A percentile compares a stretch with the other conserved stretches of the same genome.
Evolutionary conservation across 306 rosid genomes (phyloP).

Genomic region (Cicer pinnatifidum): DNA sequence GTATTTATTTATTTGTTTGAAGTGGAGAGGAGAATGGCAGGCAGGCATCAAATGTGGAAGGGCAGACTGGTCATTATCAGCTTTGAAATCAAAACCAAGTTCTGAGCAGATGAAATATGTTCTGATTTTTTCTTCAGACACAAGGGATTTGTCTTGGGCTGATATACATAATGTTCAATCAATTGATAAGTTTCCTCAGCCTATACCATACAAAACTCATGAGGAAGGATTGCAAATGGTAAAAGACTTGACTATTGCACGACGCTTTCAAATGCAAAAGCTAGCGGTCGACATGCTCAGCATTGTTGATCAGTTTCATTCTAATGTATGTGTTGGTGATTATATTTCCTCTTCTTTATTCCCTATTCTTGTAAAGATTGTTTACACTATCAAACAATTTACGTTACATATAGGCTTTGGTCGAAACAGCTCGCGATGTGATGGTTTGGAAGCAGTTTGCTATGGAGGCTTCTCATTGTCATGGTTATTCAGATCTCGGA

Average conservation of each 20-base stretch:
- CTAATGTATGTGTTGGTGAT: constrained; percentile 60
- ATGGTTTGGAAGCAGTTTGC: constrained; percentile 72
- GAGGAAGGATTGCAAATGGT: constrained; percentile 67
- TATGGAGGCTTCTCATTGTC: constrained; percentile 70
- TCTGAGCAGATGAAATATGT: constrained; percentile 72
- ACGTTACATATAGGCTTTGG: constrained; percentile 64
- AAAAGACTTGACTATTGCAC: constrained; percentile 72
- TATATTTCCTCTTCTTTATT: constrained; percentile 28
- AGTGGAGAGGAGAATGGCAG: constrained; percentile 81
- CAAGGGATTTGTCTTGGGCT: constrained; percentile 81
- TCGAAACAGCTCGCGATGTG: constrained; percentile 68
- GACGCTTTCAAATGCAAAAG: constrained; percentile 79
- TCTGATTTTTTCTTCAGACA: constrained; percentile 73
- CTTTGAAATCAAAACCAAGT: constrained; percentile 80
- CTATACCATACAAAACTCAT: constrained; percentile 71
- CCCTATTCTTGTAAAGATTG: neutral
- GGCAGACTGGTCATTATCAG: constrained; percentile 84
- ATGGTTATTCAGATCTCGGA: constrained; percentile 72
- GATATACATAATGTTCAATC: constrained; percentile 72
- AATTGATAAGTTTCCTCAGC: constrained; percentile 69
- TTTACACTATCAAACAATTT: neutral
- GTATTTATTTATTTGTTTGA: constrained; percentile 21
- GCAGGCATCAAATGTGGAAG: constrained; percentile 82
- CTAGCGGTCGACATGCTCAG: constrained; percentile 69
- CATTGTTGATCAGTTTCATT: constrained; percentile 74